A percentile compares a stretch with the other conserved stretches of the same genome.
Evolutionary conservation across 192 early-diverging fungal species (phyloP).

Genomic region (Thamnidium elegans): DNA sequence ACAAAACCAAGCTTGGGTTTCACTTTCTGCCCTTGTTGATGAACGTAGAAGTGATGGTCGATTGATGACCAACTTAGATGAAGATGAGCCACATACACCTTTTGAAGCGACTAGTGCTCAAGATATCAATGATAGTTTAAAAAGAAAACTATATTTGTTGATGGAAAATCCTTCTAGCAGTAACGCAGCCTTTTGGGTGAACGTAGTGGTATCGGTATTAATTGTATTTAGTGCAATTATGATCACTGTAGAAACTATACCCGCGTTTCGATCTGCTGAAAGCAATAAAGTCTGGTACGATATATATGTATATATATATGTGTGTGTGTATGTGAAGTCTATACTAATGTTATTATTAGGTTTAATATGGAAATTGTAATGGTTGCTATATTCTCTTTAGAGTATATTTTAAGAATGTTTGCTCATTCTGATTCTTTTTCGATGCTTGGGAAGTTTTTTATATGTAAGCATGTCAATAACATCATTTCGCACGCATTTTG

Average conservation of each 20-base stretch:
- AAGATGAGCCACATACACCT: slow-evolving; percentile 1
- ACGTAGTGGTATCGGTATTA: slow-evolving; percentile 68
- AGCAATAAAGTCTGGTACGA: slow-evolving; percentile 49
- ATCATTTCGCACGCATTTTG: too few species aligned
- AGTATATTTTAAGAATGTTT: slow-evolving; percentile 63
- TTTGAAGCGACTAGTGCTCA: not conserved
- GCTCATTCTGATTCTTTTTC: slow-evolving; percentile 66
- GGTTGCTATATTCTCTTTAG: slow-evolving; percentile 70
- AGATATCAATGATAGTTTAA: slow-evolving; percentile 34
- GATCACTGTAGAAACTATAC: slow-evolving; percentile 78
- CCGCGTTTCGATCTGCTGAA: slow-evolving; percentile 58
- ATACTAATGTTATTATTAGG: slow-evolving; percentile 1
- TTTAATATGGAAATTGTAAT: slow-evolving; percentile 34
- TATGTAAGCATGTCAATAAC: slow-evolving; percentile 40
- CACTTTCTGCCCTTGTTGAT: not conserved
- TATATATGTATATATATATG: not conserved
- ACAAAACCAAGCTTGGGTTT: not conserved
- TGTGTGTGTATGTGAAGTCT: too few species aligned
- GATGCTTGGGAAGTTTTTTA: slow-evolving; percentile 52
- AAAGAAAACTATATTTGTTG: slow-evolving; percentile 61
- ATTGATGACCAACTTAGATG: not conserved
- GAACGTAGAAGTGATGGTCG: not conserved
- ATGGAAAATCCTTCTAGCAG: slow-evolving; percentile 78
- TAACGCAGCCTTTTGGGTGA: slow-evolving; percentile 62
- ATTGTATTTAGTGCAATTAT: slow-evolving; percentile 70